Percentiles rank a stretch among this genome's conserved stretches.
phyloP scores from a whole-genome alignment of 768 basidiomycete genomes.

The Mycena rosella region DNA sequence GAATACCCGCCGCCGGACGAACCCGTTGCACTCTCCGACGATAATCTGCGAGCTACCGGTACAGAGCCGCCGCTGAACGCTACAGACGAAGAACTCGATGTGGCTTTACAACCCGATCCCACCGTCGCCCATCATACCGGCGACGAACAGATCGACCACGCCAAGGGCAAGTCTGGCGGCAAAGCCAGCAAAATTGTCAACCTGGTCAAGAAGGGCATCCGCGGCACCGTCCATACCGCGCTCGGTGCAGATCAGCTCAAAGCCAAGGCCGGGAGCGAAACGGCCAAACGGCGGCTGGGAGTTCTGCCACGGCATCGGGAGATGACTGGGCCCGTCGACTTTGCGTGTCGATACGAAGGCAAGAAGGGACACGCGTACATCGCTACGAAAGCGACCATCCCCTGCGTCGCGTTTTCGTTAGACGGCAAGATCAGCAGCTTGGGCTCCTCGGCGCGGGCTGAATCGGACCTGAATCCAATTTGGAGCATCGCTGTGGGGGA shows the following conservation, averaged over 20 bases:
- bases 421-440: conserved; percentile 19
- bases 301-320: conserved; percentile 24
- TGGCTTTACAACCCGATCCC: conserved; percentile 20
- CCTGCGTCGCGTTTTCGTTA: conserved; percentile 25
- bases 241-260: conserved; percentile 26
- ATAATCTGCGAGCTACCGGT: conserved; percentile 25
- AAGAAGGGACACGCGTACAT: conserved; percentile 25
- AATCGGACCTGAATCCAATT: conserved; percentile 30
- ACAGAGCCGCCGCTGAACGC: conserved; percentile 25
- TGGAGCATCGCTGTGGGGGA: conserved; percentile 47
- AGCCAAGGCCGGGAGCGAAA: conserved; percentile 26
- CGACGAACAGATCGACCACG: conserved; percentile 24
- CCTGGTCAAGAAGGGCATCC: conserved; percentile 24
- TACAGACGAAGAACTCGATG: conserved; percentile 27
- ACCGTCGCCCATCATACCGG: conserved; percentile 21
- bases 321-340: conserved; percentile 26
- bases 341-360: conserved; percentile 28
- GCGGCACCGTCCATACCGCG: conserved; percentile 21
- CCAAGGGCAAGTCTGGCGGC: conserved; percentile 20
- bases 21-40: conserved; percentile 18
- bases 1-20: conserved; percentile 24
- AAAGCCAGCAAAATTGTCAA: conserved; percentile 21
- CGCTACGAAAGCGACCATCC: conserved; percentile 23
- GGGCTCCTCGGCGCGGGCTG: conserved; percentile 18
- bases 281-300: conserved; percentile 22